phyloP scores from a whole-genome alignment of 164 flowering plant species.

The Vitis rotundifolia region DNA sequence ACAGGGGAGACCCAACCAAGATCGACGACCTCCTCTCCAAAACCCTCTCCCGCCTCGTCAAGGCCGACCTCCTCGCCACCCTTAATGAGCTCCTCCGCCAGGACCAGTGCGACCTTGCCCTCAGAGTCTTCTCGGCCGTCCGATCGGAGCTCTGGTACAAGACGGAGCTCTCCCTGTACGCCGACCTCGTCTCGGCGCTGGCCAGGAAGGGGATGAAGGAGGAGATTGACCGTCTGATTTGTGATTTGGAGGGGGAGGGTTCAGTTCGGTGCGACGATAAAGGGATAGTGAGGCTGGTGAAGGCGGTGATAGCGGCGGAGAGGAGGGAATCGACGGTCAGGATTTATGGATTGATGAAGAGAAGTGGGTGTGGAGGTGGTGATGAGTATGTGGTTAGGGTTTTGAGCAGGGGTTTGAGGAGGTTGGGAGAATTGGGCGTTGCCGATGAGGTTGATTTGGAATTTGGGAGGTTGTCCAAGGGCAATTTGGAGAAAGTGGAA shows the following conservation, averaged over 20 bases:
- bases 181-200: conserved; percentile 52
- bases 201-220: conserved; percentile 45
- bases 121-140: conserved; percentile 52
- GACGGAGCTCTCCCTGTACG: conserved; percentile 48
- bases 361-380: conserved; percentile 43
- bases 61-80: conserved; percentile 77
- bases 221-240: conserved; percentile 62
- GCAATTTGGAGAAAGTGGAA: conserved; percentile 25
- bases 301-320: conserved; percentile 51
- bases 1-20: conserved; percentile 16
- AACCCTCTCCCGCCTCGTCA: conserved; percentile 65
- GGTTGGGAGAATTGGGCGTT: conserved; percentile 51
- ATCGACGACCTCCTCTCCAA: conserved; percentile 24
- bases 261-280: conserved; percentile 30
- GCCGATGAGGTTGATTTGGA: conserved; percentile 63
- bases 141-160: conserved; percentile 48
- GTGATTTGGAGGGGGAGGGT: conserved; percentile 39
- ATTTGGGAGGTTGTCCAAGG: conserved; percentile 30
- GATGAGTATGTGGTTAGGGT: conserved; percentile 75
- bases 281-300: conserved; percentile 54
- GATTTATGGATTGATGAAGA: conserved; percentile 64
- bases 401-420: conserved; percentile 67
- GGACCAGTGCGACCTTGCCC: conserved; percentile 60
- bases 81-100: conserved; percentile 85
- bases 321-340: conserved; percentile 57